These are phyloP conservation scores for Insectozyma bohioensis DNA, from an alignment of 1,139 yeast species.

Conservation along the genomic window DNA sequence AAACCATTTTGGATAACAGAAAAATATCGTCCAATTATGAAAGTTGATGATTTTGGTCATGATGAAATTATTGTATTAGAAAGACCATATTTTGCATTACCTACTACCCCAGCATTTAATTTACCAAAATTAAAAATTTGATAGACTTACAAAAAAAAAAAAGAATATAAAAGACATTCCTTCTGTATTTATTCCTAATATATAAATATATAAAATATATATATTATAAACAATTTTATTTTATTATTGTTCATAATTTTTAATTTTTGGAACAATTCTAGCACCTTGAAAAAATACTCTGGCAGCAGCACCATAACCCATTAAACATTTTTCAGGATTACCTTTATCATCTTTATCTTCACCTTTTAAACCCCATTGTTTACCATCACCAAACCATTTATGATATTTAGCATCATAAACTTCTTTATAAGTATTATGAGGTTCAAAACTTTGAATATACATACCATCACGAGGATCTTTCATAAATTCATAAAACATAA, in stretches of 20 bases:
- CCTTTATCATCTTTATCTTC: slow-evolving; percentile 44
- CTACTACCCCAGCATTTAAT: slow-evolving; percentile 71
- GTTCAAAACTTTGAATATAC: slow-evolving; percentile 63
- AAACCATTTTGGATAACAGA: slow-evolving; percentile 73
- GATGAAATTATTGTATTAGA: slow-evolving; percentile 73
- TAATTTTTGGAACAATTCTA: slow-evolving; percentile 45
- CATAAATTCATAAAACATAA: slow-evolving; percentile 56
- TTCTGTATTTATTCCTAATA: no score
- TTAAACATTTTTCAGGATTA: slow-evolving; percentile 53
- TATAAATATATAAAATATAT: slow-evolving; percentile 6
- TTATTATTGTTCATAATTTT: no score
- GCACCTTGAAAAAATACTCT: slow-evolving; percentile 71
- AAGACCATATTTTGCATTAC: slow-evolving; percentile 64
- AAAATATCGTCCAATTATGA: slow-evolving; percentile 74
- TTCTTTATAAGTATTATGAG: slow-evolving; percentile 53
- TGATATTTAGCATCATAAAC: slow-evolving; percentile 50
- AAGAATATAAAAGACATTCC: no score
- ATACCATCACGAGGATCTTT: slow-evolving; percentile 60
- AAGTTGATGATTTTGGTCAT: slow-evolving; percentile 55
- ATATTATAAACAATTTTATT: slow-evolving; percentile 3
- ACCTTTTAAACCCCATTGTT: slow-evolving; percentile 50
- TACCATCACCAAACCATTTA: slow-evolving; percentile 55
- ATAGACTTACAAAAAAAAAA: no score
- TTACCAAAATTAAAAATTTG: slow-evolving; percentile 64
- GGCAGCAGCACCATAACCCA: slow-evolving; percentile 69